Evolutionary conservation across 1,284 basidiomycete genomes (phyloP), one percentile per base, ranked within the genome.

Genomic region (Hemileia vastatrix): DNA sequence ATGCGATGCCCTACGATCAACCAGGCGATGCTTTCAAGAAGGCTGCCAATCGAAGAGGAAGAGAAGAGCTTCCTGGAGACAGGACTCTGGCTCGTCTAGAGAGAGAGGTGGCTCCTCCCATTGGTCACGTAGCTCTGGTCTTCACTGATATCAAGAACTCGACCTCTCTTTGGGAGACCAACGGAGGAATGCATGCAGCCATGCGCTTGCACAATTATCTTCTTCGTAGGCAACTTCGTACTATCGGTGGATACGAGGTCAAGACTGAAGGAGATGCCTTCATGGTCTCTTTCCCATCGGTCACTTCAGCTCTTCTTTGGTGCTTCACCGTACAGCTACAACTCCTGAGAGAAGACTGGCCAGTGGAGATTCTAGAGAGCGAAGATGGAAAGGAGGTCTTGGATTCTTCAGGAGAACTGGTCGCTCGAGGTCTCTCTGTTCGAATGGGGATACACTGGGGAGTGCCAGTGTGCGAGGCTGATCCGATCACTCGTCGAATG

Each of bases 211-310:
- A 98, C 79, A 94, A 97, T 76, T 82, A 80, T 64, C 80, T 97
- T 13, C 81, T 97, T 63, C 85, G 94, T 19, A 83, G 93, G 6
- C 86, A 89, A 68, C 79, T 97, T 47, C 84, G 93, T 31, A 81
- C 88, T 56, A 93, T 93, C 71, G 92, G 91, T 47, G 94, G 95
- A 0, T 98, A 97, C 77, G 92, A 97, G 78, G 93, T 97, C 71
- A 98, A 98, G 78, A 98, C 95, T 19, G 95, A 98, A 86, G 94
- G 94, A 40, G 95, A 97, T 72, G 86, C 93, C 0, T 98, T 98
- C 80, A 95, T 98, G 89, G 93, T 93, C 54, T 92, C 91, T n/a
- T 98, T 98, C 82, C 87, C 88, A 8, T 88, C 85, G 4, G 84
- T 91, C 8, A 81, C 90, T 3, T 82, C 89, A 0, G 95, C 91